Evolutionary conservation across 495 filamentous ascomycete genomes (phyloP).

Genomic region (Thermochaetoides thermophila): DNA sequence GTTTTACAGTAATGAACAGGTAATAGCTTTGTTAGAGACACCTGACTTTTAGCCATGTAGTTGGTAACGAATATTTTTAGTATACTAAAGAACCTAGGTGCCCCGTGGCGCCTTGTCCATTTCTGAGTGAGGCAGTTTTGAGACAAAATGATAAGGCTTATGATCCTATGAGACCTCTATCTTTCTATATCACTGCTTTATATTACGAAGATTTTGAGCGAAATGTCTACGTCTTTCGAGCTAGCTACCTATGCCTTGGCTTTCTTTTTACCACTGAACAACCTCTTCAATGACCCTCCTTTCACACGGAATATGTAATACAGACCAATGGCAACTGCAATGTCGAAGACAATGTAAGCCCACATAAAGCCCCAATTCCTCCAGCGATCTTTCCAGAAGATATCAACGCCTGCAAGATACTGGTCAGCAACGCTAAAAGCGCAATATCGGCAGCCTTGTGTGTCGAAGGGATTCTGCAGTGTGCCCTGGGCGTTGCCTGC

Average conservation of each 20-base stretch:
- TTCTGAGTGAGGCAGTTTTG: no score
- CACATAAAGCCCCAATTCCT: conserved; percentile 40
- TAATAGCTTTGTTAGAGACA: no score
- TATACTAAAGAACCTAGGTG: no score
- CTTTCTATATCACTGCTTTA: no score
- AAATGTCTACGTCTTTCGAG: neutral
- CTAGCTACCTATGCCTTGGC: neutral
- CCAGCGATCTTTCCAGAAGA: conserved; percentile 35
- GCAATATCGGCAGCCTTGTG: conserved; percentile 31
- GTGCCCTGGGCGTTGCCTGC: conserved; percentile 16
- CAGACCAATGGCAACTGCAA: conserved; percentile 31
- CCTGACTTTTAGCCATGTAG: no score
- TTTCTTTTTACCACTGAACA: conserved; percentile 3
- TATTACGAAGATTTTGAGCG: no score
- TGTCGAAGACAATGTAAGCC: conserved; percentile 39
- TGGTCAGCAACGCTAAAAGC: conserved; percentile 31
- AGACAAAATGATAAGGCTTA: no score
- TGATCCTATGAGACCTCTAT: no score
- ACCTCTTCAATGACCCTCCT: conserved; percentile 1
- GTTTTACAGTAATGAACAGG: no score
- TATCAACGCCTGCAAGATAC: conserved; percentile 30
- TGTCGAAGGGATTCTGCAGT: conserved; percentile 31
- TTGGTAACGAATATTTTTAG: no score
- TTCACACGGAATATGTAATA: conserved; percentile 40
- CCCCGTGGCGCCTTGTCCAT: no score